A percentile compares a stretch with the other conserved stretches of the same genome.
phyloP scores from a whole-genome alignment of 192 early-diverging fungal species.

The Backusella parvicylindrica region DNA sequence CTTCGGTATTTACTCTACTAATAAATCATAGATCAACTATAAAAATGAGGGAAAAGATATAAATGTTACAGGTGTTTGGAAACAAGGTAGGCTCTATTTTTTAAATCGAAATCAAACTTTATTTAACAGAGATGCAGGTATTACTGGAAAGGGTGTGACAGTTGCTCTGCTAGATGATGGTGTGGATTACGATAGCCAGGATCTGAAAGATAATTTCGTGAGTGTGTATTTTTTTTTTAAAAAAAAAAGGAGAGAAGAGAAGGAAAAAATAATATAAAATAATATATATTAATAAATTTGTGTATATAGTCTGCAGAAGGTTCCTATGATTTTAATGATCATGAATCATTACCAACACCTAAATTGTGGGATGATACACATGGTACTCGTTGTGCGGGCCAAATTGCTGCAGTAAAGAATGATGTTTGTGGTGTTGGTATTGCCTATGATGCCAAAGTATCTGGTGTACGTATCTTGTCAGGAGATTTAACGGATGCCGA shows the following conservation, averaged over 20 bases:
- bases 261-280: background rate
- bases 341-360: conserved; percentile 66
- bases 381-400: conserved; percentile 86
- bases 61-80: conserved; percentile 81
- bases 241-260: background rate
- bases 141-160: conserved; percentile 67
- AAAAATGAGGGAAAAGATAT: conserved; percentile 61
- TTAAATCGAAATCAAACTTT: background rate
- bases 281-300: background rate
- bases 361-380: conserved; percentile 68
- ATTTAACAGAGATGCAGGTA: conserved; percentile 17
- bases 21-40: conserved; percentile 17
- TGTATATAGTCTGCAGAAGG: conserved; percentile 52
- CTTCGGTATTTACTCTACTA: background rate
- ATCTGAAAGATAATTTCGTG: conserved; percentile 74
- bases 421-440: conserved; percentile 80
- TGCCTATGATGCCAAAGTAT: conserved; percentile 69
- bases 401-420: conserved; percentile 79
- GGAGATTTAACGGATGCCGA: conserved; percentile 76
- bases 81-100: conserved; percentile 44
- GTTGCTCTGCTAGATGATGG: conserved; percentile 88
- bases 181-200: conserved; percentile 68
- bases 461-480: conserved; percentile 79
- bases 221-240: background rate
- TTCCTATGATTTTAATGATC: conserved; percentile 86